Evolutionary conservation across 1,284 basidiomycete genomes (phyloP), one percentile per base, ranked within the genome.

Genomic region (Volvariella surrecta): DNA sequence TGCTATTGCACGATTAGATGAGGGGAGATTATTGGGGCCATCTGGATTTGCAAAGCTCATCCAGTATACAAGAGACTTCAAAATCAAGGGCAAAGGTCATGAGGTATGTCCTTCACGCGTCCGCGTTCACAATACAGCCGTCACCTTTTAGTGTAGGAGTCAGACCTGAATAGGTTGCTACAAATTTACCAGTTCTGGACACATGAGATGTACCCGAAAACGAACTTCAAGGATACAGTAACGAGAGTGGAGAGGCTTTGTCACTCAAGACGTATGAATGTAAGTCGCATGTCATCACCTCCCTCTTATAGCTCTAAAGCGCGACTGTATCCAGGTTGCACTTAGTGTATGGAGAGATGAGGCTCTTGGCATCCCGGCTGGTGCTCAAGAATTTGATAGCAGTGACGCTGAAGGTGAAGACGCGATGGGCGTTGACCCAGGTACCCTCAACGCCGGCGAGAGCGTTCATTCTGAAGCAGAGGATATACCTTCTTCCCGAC

Each of bases 141-240:
- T 28, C 17, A 32, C 4, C 39, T 10, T 30, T 41, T n/a, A 3
- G 3, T 54, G 11, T 24, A 94, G 91, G 68, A 68, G 17, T 62
- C 74, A 43, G 92, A 97, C 58, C 72, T 97, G 30, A 76, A 77
- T 49, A 70, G 83, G 24, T 62, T 96, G 13, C 67, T 96, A 43
- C 77, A 82, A 50, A 66, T 86, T 42, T 96, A 96, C 57, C 89
- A 91, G 53, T 84, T 92, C 54, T 97, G 93, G 93, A 74, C 89
- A 1, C 93, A 96, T 61, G 75, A 75, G 51, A 74, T 97, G 73
- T 93, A 85, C 56, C 92, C 93, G 2, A 89, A 86, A 56, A 83
- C 76, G 6, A 80, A 83, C 41, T 94, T 96, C 60, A 70, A 70
- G 38, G 89, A 94, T 58, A 94, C 89, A 0, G 76, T 93, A 4